Base-by-base conservation (phyloP, 768 basidiomycete species). In the Lactarius akahatsu region DNA sequence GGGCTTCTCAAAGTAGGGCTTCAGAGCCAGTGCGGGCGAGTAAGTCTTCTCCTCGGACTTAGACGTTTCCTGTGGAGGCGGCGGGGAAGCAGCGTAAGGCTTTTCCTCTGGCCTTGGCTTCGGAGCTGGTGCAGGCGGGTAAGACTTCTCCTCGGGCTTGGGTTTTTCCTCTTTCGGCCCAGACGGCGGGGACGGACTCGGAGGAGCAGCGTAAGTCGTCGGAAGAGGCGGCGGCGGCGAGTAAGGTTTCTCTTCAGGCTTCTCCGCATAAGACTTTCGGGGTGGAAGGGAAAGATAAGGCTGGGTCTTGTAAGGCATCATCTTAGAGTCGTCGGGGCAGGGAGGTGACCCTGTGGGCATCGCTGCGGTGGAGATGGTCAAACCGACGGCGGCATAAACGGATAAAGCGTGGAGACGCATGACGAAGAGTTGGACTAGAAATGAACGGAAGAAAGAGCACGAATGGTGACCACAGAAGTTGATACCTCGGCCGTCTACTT, bases 371-470 rank as follows among this genome's bases (percentile, higher is more conserved):
- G 30, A 57, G 47, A 58, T 32, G 47, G 56, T 38, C 38, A 66
- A 57, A 34, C 36, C 5, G 38, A 34, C 61, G 3, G 65, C 61
- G 47, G 52, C 56, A 15, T 28, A 40, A n/a, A 59, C 56, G n/a
- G 61, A 52, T 7, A 66, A 38, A 52, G 65, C 16, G 15, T 56
- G 32, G 10, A 52, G 30, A 40, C 47, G 65, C 65, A 66, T 66
- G 34, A 52, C n/a, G n/a, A 40, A 66, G 30, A 52, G 38, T 28
- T 20, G 55, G 45, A 41, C 28, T 66, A 61, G 60, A 62, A 58
- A 66, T 66, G 65, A 66, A 52, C 56, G 61, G 23, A 62, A 52
- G 56, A 16, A 36, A 55, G 61, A 62, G 61, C 60, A n/a, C 60
- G 16, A 30, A 7, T 18, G 56, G 61, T 47, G 18, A 57, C 55